These are phyloP conservation scores for Arctium lappa DNA, from an alignment of 129 eudicot genomes.

Conservation along the genomic window DNA sequence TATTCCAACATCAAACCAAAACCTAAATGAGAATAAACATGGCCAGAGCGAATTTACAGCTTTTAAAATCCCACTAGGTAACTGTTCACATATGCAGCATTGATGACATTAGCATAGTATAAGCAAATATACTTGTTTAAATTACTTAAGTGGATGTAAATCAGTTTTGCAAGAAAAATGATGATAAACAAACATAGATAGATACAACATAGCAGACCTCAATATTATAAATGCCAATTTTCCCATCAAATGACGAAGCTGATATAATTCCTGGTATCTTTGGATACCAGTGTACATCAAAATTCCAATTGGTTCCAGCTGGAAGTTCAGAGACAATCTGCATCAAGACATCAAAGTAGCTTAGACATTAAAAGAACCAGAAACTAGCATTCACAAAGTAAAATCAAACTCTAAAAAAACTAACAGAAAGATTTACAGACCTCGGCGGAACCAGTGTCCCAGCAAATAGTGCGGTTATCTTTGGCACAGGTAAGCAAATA, in stretches of 20 bases:
- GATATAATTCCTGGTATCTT: constrained; percentile 93
- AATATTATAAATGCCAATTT: constrained; percentile 80
- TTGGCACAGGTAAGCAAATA: constrained; percentile 93
- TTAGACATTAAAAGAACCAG: constrained; percentile 1
- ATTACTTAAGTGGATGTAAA: neutral
- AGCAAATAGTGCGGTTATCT: constrained; percentile 96
- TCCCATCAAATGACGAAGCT: constrained; percentile 97
- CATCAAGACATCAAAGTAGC: constrained; percentile 14
- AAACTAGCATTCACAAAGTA: neutral
- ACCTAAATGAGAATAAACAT: neutral
- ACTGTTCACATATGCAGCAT: neutral
- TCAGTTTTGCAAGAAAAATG: neutral
- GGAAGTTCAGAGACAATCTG: constrained; percentile 97
- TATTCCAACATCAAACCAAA: neutral
- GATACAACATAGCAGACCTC: constrained; percentile 53
- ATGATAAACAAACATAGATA: neutral
- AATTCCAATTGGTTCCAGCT: constrained; percentile 91
- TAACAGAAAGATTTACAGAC: constrained; percentile 30
- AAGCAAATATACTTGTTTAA: neutral
- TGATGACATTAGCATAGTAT: neutral
- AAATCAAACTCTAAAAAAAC: neutral
- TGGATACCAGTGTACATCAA: constrained; percentile 95
- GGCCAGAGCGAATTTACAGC: neutral
- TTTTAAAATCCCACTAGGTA: neutral
- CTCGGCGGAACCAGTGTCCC: constrained; percentile 88